phyloP scores from a whole-genome alignment of 2,329 filamentous ascomycete genomes.

The Aspergillus tubingensis region DNA sequence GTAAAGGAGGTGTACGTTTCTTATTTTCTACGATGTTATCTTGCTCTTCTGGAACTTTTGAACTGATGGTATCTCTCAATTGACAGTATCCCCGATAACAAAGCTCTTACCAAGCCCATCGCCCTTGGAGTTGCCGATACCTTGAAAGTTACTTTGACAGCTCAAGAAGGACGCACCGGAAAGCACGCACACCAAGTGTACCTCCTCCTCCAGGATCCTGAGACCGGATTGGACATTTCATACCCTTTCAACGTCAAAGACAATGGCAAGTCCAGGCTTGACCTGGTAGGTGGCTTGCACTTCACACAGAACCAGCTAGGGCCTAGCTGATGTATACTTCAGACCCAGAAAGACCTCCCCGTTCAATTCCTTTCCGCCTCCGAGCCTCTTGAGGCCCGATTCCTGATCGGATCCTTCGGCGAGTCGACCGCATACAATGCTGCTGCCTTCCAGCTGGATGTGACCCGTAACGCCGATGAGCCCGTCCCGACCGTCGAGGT shows the following conservation, averaged over 20 bases:
- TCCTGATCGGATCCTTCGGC: slow-evolving; percentile 87
- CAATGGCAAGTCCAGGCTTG: slow-evolving; percentile 79
- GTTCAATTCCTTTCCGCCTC: slow-evolving; percentile 71
- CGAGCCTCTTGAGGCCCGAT: slow-evolving; percentile 71
- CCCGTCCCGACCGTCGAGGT: slow-evolving; percentile 65
- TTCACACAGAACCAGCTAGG: background rate
- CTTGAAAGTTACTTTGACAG: slow-evolving; percentile 79
- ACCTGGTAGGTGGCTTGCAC: slow-evolving; percentile 67
- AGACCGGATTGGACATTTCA: slow-evolving; percentile 78
- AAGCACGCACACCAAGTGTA: slow-evolving; percentile 95
- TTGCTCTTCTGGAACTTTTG: background rate
- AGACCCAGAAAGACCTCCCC: slow-evolving; percentile 90
- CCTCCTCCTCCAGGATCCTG: slow-evolving; percentile 73
- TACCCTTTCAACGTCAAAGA: slow-evolving; percentile 84
- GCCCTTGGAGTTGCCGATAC: slow-evolving; percentile 68
- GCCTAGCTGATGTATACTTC: slow-evolving; percentile 24
- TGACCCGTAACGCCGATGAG: slow-evolving; percentile 64
- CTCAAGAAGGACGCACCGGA: slow-evolving; percentile 73
- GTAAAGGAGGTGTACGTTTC: slow-evolving; percentile 58
- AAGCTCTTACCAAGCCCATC: slow-evolving; percentile 64
- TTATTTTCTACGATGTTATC: background rate
- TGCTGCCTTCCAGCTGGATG: slow-evolving; percentile 70
- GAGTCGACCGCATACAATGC: slow-evolving; percentile 66
- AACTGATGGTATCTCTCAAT: background rate
- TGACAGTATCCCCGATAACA: slow-evolving; percentile 60